Conservation (phyloP, 306 rosid genomes). For the Prunus campanulata region DNA sequence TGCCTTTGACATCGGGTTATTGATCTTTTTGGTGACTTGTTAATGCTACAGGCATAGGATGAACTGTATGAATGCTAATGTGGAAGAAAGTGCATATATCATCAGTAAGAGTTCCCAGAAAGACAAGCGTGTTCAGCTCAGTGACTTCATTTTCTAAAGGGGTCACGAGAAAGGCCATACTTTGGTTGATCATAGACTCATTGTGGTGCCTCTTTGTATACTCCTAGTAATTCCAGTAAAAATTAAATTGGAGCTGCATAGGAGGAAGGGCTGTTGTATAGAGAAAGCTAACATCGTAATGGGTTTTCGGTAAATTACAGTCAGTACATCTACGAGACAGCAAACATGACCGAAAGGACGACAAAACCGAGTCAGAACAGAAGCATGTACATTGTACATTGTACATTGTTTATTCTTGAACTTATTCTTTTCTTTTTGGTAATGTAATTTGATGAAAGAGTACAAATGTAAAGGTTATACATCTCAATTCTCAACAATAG, state of each 20-base stretch:
- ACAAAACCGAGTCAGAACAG: too few species aligned
- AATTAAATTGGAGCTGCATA: neutral
- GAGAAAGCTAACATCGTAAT: neutral
- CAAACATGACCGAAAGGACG: too few species aligned
- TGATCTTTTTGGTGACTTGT: conserved; percentile 11
- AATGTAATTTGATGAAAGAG: too few species aligned
- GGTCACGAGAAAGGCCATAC: neutral
- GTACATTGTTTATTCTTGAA: too few species aligned
- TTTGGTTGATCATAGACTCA: neutral
- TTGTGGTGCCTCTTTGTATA: neutral
- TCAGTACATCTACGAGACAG: too few species aligned
- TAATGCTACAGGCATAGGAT: conserved; percentile 70
- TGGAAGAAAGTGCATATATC: conserved; percentile 61
- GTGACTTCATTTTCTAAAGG: conserved; percentile 75
- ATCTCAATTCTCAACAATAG: too few species aligned
- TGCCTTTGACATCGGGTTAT: neutral
- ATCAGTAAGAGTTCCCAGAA: conserved; percentile 32
- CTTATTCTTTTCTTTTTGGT: too few species aligned
- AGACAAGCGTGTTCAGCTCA: conserved; percentile 42
- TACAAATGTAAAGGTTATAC: too few species aligned
- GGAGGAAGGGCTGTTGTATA: neutral
- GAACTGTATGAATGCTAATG: conserved; percentile 75
- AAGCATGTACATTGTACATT: neutral
- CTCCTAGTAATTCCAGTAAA: neutral
- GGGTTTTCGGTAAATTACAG: too few species aligned